Conservation (phyloP, 805 yeast genomes). For the Komagataella phaffii region DNA sequence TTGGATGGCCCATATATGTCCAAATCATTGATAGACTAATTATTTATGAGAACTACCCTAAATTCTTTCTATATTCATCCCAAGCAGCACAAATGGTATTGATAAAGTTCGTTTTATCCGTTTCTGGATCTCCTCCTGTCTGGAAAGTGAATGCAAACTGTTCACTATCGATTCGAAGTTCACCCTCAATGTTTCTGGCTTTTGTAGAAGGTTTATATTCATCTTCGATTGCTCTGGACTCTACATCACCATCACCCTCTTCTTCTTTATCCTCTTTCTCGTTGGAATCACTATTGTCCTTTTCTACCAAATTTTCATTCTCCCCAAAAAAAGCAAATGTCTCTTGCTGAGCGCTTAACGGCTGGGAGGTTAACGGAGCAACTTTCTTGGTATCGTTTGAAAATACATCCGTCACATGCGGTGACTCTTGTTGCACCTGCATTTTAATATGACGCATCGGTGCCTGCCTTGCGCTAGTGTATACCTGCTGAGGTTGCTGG, state of each 20-base stretch:
- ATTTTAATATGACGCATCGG: neutral
- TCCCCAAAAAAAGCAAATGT: slow-evolving; percentile 1
- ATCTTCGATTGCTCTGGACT: slow-evolving; percentile 3
- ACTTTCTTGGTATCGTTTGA: neutral
- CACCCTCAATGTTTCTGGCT: slow-evolving; percentile 1
- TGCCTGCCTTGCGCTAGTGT: neutral
- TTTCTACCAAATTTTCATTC: neutral
- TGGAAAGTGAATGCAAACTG: slow-evolving; percentile 1
- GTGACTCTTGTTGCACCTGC: neutral
- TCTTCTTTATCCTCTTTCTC: neutral
- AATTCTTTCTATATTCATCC: slow-evolving; percentile 1
- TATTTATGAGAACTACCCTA: neutral
- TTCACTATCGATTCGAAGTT: slow-evolving; percentile 1
- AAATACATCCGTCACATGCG: slow-evolving; percentile 2
- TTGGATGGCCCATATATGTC: slow-evolving; percentile 98
- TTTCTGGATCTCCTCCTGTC: neutral
- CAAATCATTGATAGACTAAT: slow-evolving; percentile 23
- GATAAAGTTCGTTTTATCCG: neutral
- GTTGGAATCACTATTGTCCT: neutral
- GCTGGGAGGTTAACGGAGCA: slow-evolving; percentile 2
- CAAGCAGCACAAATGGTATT: slow-evolving; percentile 1
- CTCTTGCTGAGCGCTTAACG: slow-evolving; percentile 1
- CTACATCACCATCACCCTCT: neutral
- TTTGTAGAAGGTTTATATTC: neutral
- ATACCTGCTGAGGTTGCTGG: neutral